phyloP scores from a whole-genome alignment of 345 rosid species.

The Sonneratia caseolaris region DNA sequence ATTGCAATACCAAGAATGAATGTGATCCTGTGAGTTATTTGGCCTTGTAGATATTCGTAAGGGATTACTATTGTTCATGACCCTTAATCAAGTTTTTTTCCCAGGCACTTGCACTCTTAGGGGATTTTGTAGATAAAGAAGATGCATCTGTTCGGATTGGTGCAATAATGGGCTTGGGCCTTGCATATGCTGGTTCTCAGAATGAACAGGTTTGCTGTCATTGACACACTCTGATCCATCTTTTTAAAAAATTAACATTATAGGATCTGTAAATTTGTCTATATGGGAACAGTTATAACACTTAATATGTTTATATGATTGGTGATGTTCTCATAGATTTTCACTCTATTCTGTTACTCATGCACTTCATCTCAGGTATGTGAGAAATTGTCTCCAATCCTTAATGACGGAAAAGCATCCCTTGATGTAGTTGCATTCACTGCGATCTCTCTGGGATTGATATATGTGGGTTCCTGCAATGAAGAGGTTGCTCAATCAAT shows the following conservation, averaged over 20 bases:
- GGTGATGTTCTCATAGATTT: not conserved
- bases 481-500: slow-evolving; percentile 94
- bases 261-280: not conserved
- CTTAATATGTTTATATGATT: not conserved
- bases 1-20: slow-evolving; percentile 70
- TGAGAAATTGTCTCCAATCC: slow-evolving; percentile 46
- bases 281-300: not conserved
- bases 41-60: not conserved
- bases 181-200: slow-evolving; percentile 88
- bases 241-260: not conserved
- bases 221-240: not conserved
- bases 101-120: slow-evolving; percentile 81
- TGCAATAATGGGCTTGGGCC: slow-evolving; percentile 93
- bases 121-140: slow-evolving; percentile 55
- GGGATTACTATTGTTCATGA: not conserved
- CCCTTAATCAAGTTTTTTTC: slow-evolving; percentile 20
- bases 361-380: slow-evolving; percentile 41
- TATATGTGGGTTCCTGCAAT: slow-evolving; percentile 89
- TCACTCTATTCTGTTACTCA: not conserved
- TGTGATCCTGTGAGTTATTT: slow-evolving; percentile 77
- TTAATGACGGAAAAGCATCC: slow-evolving; percentile 58
- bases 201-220: slow-evolving; percentile 20
- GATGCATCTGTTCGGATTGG: slow-evolving; percentile 81
- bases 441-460: slow-evolving; percentile 81
- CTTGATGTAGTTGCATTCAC: slow-evolving; percentile 86